A percentile compares a stretch with the other conserved stretches of the same genome.
These are phyloP conservation scores for Trichosanthes cucumerina DNA, from an alignment of 306 rosid genomes.

Conservation along the genomic window DNA sequence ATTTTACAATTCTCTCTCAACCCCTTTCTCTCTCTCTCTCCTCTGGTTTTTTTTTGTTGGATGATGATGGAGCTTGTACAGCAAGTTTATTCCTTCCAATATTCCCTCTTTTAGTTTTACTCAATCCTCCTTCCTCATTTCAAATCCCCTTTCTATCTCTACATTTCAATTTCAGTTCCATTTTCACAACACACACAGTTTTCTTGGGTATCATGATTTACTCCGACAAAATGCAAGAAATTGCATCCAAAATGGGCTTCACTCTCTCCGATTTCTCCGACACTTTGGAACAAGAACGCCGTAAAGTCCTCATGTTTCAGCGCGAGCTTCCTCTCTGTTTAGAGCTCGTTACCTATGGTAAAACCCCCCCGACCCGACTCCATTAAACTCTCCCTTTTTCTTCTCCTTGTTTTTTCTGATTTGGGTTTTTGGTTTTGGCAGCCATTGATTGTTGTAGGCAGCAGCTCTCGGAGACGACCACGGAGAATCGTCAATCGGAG, in stretches of 20 bases:
- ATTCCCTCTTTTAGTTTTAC: constrained; percentile 28
- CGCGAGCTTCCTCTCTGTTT: constrained; percentile 77
- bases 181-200: neutral
- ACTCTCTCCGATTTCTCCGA: constrained; percentile 38
- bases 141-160: constrained; percentile 16
- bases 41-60: neutral
- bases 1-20: neutral
- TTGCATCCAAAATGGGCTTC: constrained; percentile 29
- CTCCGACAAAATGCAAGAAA: constrained; percentile 35
- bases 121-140: constrained; percentile 24
- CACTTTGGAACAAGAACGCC: constrained; percentile 53
- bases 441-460: constrained; percentile 66
- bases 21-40: neutral
- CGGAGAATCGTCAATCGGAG: constrained; percentile 63
- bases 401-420: constrained; percentile 4
- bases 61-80: constrained; percentile 9
- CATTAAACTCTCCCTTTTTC: neutral
- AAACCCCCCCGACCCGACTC: neutral
- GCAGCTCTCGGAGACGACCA: constrained; percentile 42
- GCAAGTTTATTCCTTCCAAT: constrained; percentile 50
- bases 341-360: constrained; percentile 75
- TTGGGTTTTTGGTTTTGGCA: constrained; percentile 3
- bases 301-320: constrained; percentile 58
- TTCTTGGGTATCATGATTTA: constrained; percentile 14
- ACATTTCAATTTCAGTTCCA: constrained; percentile 11